Evolutionary conservation across 352 stramenopile genomes (phyloP).

Genomic region (Phytophthora colocasiae): DNA sequence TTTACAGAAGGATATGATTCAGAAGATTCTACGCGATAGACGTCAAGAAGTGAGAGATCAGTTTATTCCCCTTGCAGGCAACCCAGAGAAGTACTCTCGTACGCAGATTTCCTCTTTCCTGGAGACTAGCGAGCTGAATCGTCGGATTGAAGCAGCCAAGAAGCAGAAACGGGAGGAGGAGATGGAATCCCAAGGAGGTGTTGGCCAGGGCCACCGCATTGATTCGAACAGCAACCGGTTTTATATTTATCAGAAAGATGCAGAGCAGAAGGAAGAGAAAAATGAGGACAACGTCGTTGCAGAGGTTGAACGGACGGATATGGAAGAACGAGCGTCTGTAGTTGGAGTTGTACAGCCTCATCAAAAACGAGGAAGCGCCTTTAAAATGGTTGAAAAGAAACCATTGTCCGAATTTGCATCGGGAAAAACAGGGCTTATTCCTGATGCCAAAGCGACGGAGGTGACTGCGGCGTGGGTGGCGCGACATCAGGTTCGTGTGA

Average conservation of each 20-base stretch:
- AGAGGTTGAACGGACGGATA: conserved; percentile 27
- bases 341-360: conserved; percentile 9
- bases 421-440: conserved; percentile 9
- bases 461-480: conserved; percentile 43
- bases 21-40: conserved; percentile 87
- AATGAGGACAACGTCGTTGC: conserved; percentile 41
- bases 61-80: conserved; percentile 95
- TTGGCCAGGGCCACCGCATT: conserved; percentile 68
- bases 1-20: conserved; percentile 94
- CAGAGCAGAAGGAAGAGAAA: conserved; percentile 19
- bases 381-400: conserved; percentile 36
- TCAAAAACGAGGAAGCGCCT: conserved; percentile 37
- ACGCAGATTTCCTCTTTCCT: conserved; percentile 97
- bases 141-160: conserved; percentile 68
- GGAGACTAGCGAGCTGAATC: conserved; percentile 91
- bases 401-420: conserved; percentile 24
- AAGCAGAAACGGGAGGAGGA: conserved; percentile 63
- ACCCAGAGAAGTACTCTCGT: conserved; percentile 95
- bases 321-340: conserved; percentile 17
- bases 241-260: conserved; percentile 72
- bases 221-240: conserved; percentile 80
- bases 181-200: conserved; percentile 44
- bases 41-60: conserved; percentile 92
- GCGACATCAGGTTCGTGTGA: conserved; percentile 47
- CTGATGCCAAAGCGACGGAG: conserved; percentile 23